Evolutionary conservation across 2,329 filamentous ascomycete genomes (phyloP).

Genomic region (Diaporthe eres): DNA sequence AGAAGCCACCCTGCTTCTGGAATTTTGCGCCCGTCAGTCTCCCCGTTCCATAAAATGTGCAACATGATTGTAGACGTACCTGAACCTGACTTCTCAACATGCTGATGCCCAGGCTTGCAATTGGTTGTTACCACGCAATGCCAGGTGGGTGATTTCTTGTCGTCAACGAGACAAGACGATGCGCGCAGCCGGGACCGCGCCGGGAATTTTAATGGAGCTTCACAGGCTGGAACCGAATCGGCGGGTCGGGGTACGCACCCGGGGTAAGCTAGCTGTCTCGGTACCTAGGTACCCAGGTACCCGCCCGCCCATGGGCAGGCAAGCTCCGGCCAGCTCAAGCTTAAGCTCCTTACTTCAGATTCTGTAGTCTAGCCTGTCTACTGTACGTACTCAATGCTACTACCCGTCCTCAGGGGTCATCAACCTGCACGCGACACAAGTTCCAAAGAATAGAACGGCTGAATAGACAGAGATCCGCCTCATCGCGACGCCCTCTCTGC

Average conservation of each 20-base stretch:
- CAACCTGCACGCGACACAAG: background rate
- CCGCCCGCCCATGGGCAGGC: background rate
- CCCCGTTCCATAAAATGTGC: too few species aligned
- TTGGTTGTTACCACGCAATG: background rate
- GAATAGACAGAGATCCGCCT: background rate
- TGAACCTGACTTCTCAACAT: conserved; percentile 41
- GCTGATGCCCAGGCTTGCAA: conserved; percentile 16
- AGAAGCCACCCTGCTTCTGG: conserved; percentile 55
- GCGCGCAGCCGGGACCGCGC: conserved; percentile 13
- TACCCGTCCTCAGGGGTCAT: conserved; percentile 1
- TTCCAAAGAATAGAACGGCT: background rate
- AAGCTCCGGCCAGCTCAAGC: conserved; percentile 15
- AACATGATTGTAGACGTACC: conserved; percentile 12
- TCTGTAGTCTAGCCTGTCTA: background rate
- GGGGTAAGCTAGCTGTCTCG: background rate
- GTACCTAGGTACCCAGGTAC: conserved; percentile 9
- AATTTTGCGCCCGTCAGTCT: conserved; percentile 22
- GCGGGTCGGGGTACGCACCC: conserved; percentile 3
- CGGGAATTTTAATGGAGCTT: conserved; percentile 33
- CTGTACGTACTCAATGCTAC: background rate
- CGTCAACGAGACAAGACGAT: conserved; percentile 24
- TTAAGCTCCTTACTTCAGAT: background rate
- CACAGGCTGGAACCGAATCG: conserved; percentile 18
- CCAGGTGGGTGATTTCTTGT: background rate
- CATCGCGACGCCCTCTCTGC: background rate